Evolutionary conservation across 805 yeast genomes (phyloP), one percentile per base, ranked within the genome.

Genomic region (Metschnikowia similis): DNA sequence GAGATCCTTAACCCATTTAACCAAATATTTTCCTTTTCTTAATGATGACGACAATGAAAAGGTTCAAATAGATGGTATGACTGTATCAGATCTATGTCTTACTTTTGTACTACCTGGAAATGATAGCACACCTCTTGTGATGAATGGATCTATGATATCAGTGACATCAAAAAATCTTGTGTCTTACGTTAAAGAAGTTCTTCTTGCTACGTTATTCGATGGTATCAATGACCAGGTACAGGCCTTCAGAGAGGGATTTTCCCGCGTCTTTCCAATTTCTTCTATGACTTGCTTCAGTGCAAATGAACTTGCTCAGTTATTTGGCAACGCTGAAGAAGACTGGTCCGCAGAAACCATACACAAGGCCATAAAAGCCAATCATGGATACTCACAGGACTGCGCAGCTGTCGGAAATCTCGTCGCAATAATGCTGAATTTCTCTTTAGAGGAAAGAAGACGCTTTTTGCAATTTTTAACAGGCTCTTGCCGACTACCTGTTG

Each of bases 401-500:
- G 66, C 66, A 13, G 74, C 85, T 0, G 81, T 92, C 3, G 77
- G 75, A 50, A 73, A 78, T 49, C 68, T 94, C 39, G 65, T 90
- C n/a, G 73, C 74, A 34, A 73, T 88, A 1, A 72, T 94, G 79
- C 63, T 79, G 2, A 70, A 71, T 6, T 85, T 90, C 53, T 62
- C 67, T 30, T 56, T 58, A 2, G 63, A 67, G 1, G 87, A 89
- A 53, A 81, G 86, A 53, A 75, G 97, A 35, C 67, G 75, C 32
- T 92, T 92, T 61, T 68, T 90, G 41, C 96, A 89, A 65, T 92
- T 92, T 65, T 71, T 91, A 53, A 92, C 98, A 0, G 98, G 98
- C 0, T 83, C 97, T 1, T 97, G 98, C 6, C 88, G 84, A 54
- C 68, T 94, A 43, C 99, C 99, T 0, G 80, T 89, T 61, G 98